Evolutionary conservation across 495 filamentous ascomycete species (phyloP), one percentile per base, ranked within the genome.

Genomic region (Podospora comata): DNA sequence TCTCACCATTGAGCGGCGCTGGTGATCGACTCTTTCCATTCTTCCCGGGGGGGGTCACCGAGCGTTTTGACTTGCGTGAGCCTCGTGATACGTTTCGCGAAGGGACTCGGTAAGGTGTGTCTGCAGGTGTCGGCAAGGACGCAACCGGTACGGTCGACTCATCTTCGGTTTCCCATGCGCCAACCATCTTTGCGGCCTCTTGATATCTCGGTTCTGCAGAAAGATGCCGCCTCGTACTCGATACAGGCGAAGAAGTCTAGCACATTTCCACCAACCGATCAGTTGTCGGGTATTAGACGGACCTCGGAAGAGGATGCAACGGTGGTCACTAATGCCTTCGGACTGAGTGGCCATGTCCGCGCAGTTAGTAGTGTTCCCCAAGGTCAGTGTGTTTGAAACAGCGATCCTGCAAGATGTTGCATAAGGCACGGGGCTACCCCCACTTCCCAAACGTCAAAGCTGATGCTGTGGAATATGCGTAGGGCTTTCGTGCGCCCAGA

Each of bases 51-150:
- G 90, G 85, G 18, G 91, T 92, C 15, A 86, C 67, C 5, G 85
- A 85, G 56, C 83, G 75, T 32, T 79, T 76, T n/a, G 82, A 84
- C 62, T 75, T 81, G 60, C 77, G 81, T 60, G 87, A 87, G 58
- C 79, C 70, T 71, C 83, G 79, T 28, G 88, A 86, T 9, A 88
- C 86, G 34, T 85, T 87, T 72, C 83, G 79, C 34, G 88, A 85
- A 16, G 87, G 87, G 15, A 85, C 85, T 70, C 88, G 82, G 69
- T 87, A 90, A 6, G 89, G 88, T 18, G 88, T 89, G 55, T 88
- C 86, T 23, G 85, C 82, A 20, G 91, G 90, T 59, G 88, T 87
- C 34, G 92, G 89, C 39, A 93, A 79, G 23, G 84, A 80, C 26
- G 77, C 80, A 60, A 83, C 78, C 71, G 81, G 78, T 68, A 71